Conservation (phyloP, 2,329 filamentous ascomycete species). For the Triangularia setosa region DNA sequence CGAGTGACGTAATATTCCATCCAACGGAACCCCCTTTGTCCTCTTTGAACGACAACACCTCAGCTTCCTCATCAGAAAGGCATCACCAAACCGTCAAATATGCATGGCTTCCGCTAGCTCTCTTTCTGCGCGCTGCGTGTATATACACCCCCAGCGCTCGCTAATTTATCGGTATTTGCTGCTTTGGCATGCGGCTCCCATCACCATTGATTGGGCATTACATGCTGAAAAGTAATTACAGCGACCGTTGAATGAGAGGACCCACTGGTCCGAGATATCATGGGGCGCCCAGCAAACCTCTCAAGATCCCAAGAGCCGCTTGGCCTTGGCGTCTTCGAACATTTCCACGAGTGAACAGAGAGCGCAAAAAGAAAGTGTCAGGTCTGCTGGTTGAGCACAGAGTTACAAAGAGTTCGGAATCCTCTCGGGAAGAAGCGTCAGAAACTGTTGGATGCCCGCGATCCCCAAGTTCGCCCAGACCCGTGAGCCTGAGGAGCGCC, state of each 20-base stretch:
- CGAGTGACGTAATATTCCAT: constrained; percentile 6
- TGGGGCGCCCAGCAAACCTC: constrained; percentile 4
- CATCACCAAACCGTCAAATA: background rate
- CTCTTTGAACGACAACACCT: background rate
- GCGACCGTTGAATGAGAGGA: background rate
- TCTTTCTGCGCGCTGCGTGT: background rate
- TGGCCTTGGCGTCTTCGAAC: constrained; percentile 13
- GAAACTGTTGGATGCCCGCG: background rate
- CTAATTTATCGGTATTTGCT: background rate
- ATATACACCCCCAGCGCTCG: background rate
- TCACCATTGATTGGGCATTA: background rate
- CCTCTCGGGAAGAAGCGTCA: background rate
- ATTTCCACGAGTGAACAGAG: background rate
- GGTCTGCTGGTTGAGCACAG: background rate
- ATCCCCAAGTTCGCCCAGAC: constrained; percentile 3
- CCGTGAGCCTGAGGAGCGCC: background rate
- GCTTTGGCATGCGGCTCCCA: background rate
- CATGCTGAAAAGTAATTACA: background rate
- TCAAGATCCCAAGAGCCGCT: constrained; percentile 9
- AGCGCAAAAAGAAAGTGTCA: background rate
- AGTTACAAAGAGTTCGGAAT: background rate
- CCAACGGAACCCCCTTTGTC: background rate
- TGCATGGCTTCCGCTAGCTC: background rate
- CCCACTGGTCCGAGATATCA: background rate
- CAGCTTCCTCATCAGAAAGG: background rate